Evolutionary conservation across 805 yeast genomes (phyloP).

Genomic region (Limtongozyma cylindracea): DNA sequence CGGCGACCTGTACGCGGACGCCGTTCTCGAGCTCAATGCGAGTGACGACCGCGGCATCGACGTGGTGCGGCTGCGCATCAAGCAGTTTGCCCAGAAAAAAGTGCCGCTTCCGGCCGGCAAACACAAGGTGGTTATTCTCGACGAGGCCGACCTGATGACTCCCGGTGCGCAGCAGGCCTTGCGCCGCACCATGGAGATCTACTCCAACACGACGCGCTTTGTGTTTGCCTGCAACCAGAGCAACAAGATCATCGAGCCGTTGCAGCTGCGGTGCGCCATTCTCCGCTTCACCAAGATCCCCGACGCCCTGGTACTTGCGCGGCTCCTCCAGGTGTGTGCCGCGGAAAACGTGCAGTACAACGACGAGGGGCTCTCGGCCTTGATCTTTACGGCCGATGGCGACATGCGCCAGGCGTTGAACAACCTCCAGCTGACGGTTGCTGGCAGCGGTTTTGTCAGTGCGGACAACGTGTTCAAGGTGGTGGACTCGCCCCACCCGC

Average conservation of each 20-base stretch:
- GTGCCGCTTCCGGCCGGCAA: conserved; percentile 70
- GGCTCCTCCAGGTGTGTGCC: conserved; percentile 47
- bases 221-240: conserved; percentile 97
- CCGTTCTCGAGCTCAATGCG: conserved; percentile 83
- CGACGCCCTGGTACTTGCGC: conserved; percentile 64
- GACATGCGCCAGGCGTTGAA: conserved; percentile 98
- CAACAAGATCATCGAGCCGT: conserved; percentile 84
- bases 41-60: conserved; percentile 96
- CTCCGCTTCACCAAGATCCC: conserved; percentile 57
- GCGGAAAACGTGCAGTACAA: conserved; percentile 52
- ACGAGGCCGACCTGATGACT: conserved; percentile 94
- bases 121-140: conserved; percentile 80
- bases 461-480: conserved; percentile 84
- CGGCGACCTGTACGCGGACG: conserved; percentile 50
- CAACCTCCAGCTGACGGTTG: conserved; percentile 78
- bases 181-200: conserved; percentile 86
- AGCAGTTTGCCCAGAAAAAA: conserved; percentile 88
- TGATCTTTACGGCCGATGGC: conserved; percentile 89
- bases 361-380: conserved; percentile 79
- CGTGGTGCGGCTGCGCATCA: conserved; percentile 80
- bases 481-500: conserved; percentile 92
- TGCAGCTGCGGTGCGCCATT: conserved; percentile 92
- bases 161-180: conserved; percentile 92
- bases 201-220: conserved; percentile 86
- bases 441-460: conserved; percentile 82